Conservation (phyloP, 371 early-diverging fungal genomes). For the Mucor saturninus region DNA sequence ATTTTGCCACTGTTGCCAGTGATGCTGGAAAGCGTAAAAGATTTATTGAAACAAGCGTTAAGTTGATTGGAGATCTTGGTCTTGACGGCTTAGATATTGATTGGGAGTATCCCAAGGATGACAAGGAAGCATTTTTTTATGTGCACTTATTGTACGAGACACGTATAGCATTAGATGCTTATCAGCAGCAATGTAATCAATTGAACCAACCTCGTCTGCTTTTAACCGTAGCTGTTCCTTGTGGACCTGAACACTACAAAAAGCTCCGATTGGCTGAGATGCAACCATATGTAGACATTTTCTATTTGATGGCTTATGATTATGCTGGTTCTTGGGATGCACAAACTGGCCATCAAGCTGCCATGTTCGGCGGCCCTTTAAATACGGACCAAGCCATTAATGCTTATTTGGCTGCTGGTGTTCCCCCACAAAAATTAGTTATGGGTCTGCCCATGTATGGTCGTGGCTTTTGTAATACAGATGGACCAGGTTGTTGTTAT, state of each 20-base stretch:
- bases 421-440: slow-evolving; percentile 79
- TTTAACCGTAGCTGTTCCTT: slow-evolving; percentile 73
- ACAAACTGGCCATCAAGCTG: slow-evolving; percentile 82
- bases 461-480: slow-evolving; percentile 83
- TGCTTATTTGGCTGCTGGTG: slow-evolving; percentile 69
- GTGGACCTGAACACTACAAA: slow-evolving; percentile 63
- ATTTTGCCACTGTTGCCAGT: slow-evolving; percentile 78
- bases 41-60: slow-evolving; percentile 68
- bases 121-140: slow-evolving; percentile 78
- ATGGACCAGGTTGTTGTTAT: slow-evolving; percentile 63
- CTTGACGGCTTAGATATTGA: slow-evolving; percentile 70
- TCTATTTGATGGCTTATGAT: slow-evolving; percentile 87
- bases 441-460: slow-evolving; percentile 86
- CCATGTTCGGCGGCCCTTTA: slow-evolving; percentile 68
- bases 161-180: slow-evolving; percentile 63
- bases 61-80: slow-evolving; percentile 62
- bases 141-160: slow-evolving; percentile 73
- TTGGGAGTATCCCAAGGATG: slow-evolving; percentile 88
- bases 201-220: slow-evolving; percentile 59
- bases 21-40: slow-evolving; percentile 56
- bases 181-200: slow-evolving; percentile 41
- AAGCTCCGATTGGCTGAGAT: slow-evolving; percentile 65
- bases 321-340: slow-evolving; percentile 76
- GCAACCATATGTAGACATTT: slow-evolving; percentile 68
- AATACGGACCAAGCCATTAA: slow-evolving; percentile 72